Percentiles rank a stretch among this genome's conserved stretches.
phyloP scores from a whole-genome alignment of 2,329 filamentous ascomycete species.

The Sporothrix globosa region DNA sequence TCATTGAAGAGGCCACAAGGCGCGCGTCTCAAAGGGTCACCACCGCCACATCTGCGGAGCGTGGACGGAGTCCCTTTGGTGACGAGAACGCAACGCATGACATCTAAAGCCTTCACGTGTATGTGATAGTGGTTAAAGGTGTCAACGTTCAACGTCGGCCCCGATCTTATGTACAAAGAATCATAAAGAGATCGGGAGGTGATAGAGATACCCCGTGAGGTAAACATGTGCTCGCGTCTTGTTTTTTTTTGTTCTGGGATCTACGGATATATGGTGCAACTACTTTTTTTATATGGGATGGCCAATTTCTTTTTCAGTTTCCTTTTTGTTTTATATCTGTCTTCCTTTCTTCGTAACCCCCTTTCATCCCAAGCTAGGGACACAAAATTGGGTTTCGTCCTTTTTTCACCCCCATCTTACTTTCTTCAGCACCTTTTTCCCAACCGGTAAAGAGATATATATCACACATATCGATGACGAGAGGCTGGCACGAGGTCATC shows the following conservation, averaged over 20 bases:
- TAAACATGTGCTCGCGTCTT: slow-evolving; percentile 17
- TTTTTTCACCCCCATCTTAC: background rate
- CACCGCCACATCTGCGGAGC: slow-evolving; percentile 40
- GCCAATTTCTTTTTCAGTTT: slow-evolving; percentile 7
- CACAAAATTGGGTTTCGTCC: background rate
- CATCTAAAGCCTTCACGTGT: slow-evolving; percentile 38
- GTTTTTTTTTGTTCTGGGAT: slow-evolving; percentile 19
- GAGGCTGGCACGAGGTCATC: background rate
- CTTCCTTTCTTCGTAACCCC: slow-evolving; percentile 10
- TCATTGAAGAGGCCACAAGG: slow-evolving; percentile 58
- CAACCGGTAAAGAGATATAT: background rate
- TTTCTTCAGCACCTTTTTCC: slow-evolving; percentile 14
- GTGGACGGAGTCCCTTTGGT: slow-evolving; percentile 57
- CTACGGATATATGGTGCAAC: slow-evolving; percentile 23
- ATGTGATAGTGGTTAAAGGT: background rate
- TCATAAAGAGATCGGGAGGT: background rate
- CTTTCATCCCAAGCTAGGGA: slow-evolving; percentile 12
- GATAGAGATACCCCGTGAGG: slow-evolving; percentile 24
- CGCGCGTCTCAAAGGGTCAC: slow-evolving; percentile 46
- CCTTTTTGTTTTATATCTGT: slow-evolving; percentile 8
- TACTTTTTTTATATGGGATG: slow-evolving; percentile 24
- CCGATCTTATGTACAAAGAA: slow-evolving; percentile 7
- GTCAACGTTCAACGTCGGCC: background rate
- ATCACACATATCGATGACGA: background rate
- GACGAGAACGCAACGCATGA: slow-evolving; percentile 62